Base-by-base conservation (phyloP, 192 early-diverging fungal genomes). In the Nowakowskiella sp. region DNA sequence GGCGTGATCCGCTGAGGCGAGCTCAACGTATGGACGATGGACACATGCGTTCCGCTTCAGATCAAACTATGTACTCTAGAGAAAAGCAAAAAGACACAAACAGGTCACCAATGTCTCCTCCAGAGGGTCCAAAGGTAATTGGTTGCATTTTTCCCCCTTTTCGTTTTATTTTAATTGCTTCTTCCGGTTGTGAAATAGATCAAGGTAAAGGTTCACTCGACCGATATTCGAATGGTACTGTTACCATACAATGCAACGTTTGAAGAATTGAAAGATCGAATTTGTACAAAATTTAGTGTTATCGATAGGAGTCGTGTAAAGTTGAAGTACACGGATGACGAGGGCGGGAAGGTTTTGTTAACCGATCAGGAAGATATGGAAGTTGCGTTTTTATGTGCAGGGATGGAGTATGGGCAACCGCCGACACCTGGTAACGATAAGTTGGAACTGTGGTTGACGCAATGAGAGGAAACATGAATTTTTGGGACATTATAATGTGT, bases 331-430 rank as follows among this genome's bases (percentile, higher is more conserved):
- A 80, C 79, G 63, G 92, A 95, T 50, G 89, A 90, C 58, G 90
- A 90, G 39, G 80, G 78, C 28, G 83, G 86, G 59, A 72, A 87
- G 62, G 79, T 92, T n/a, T 64, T 84, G 32, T 87, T 95, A 80
- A 84, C 83, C 24, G 91, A 94, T 63, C 82, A 95, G 27, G 92
- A 93, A 31, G 92, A 95, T 65, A 76, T 88, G 63, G 76, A 89
- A 47, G 77, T 90, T 62, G 88, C 86, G 9, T 81, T 86, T 58
- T 74, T 85, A 45, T 78, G 90, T 62, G 82, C 82, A 4, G 61
- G 61, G 0, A 28, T 60, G 21, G 62, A 66, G 6, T 58, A 6
- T 8, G 6, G 53, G 51, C n/a, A n/a, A 9, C 10, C 47, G 7
- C 45, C 44, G 49, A 54, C 7, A 19, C 28, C 4, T 39, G 44